Percentiles rank a stretch among this genome's conserved stretches.
Conservation (phyloP, 441 rosid species). For the Erysimum cheiri region DNA sequence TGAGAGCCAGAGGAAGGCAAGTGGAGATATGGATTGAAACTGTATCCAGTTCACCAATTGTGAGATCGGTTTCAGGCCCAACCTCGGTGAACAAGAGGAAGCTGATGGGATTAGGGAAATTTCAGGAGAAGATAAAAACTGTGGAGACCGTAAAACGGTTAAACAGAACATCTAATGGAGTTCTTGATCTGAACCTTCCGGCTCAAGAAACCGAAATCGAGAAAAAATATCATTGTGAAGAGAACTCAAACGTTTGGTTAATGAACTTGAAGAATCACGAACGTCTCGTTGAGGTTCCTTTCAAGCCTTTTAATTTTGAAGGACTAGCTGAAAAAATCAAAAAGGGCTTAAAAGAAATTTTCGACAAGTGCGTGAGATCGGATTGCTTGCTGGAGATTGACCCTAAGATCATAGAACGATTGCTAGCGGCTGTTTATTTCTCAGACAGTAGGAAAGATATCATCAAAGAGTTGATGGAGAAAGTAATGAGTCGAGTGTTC, state of each 20-base stretch:
- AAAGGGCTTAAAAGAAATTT: conserved; percentile 45
- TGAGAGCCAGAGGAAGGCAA: conserved; percentile 53
- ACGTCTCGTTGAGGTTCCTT: conserved; percentile 50
- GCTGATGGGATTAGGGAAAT: conserved; percentile 44
- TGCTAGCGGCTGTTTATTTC: conserved; percentile 61
- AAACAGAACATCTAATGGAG: conserved; percentile 48
- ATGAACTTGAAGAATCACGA: conserved; percentile 54
- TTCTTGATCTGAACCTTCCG: conserved; percentile 79
- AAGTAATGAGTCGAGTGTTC: conserved; percentile 58
- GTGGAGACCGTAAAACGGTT: conserved; percentile 53
- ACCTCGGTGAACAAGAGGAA: conserved; percentile 62
- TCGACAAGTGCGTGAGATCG: conserved; percentile 47
- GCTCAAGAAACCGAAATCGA: conserved; percentile 59
- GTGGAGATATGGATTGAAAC: conserved; percentile 59
- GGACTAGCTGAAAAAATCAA: conserved; percentile 55
- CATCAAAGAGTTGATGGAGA: conserved; percentile 61
- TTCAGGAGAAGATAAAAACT: conserved; percentile 40
- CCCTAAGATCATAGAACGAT: conserved; percentile 59
- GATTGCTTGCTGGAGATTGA: conserved; percentile 63
- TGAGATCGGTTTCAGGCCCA: conserved; percentile 16
- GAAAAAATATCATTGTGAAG: conserved; percentile 39
- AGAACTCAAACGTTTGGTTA: conserved; percentile 61
- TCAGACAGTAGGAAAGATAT: conserved; percentile 44
- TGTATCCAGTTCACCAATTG: conserved; percentile 26
- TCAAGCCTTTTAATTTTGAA: conserved; percentile 77